These are phyloP conservation scores for Verticillium zaregamsianum DNA, from an alignment of 2,329 filamentous ascomycete genomes.

Conservation along the genomic window DNA sequence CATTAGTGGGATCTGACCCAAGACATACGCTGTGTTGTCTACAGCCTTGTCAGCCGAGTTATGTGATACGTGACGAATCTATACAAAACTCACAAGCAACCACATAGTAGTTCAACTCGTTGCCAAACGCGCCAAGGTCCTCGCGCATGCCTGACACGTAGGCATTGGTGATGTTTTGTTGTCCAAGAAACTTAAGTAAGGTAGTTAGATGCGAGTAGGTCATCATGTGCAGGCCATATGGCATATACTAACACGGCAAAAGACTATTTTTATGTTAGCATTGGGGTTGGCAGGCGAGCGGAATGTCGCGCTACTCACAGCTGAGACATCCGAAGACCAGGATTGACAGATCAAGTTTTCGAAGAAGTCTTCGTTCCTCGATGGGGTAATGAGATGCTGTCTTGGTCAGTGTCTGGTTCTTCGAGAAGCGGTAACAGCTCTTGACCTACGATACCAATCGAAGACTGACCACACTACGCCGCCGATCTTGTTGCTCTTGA, in stretches of 20 bases:
- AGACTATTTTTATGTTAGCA: neutral
- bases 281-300: neutral
- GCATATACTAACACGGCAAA: constrained; percentile 8
- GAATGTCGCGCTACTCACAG: constrained; percentile 10
- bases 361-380: constrained; percentile 18
- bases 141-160: constrained; percentile 36
- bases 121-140: constrained; percentile 25
- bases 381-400: constrained; percentile 19
- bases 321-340: constrained; percentile 18
- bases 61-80: neutral
- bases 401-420: neutral
- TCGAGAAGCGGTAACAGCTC: neutral
- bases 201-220: too few species aligned
- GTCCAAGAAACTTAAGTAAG: constrained; percentile 16
- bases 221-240: too few species aligned
- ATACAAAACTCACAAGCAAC: constrained; percentile 6
- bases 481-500: constrained; percentile 18
- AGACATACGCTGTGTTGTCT: constrained; percentile 33
- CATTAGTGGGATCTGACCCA: constrained; percentile 21
- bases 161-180: constrained; percentile 29
- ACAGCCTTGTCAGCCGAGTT: constrained; percentile 4
- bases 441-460: constrained; percentile 22
- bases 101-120: constrained; percentile 23
- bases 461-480: constrained; percentile 21
- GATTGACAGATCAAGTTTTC: constrained; percentile 21